Evolutionary conservation across 306 rosid genomes (phyloP).

Genomic region (Heteromeles arbutifolia): DNA sequence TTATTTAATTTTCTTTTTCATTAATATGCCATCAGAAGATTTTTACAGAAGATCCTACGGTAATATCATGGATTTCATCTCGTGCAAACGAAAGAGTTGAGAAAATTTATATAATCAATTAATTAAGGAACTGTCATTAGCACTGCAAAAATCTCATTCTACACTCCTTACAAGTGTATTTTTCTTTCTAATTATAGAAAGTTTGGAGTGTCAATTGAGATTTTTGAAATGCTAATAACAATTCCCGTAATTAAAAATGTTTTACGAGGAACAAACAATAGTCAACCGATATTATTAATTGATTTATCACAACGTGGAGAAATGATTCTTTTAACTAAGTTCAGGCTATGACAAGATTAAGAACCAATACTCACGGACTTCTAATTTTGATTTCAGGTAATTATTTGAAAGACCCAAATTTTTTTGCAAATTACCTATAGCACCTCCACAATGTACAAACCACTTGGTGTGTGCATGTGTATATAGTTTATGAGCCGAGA

Average conservation of each 20-base stretch:
- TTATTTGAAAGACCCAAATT: conserved; percentile 1
- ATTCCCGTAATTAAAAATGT: no score
- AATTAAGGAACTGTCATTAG: no score
- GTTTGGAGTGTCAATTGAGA: no score
- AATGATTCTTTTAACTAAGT: no score
- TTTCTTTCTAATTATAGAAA: no score
- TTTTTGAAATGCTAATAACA: no score
- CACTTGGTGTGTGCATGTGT: not conserved
- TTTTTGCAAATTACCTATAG: not conserved
- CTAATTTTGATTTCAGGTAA: not conserved
- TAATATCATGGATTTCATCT: not conserved
- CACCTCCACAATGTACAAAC: not conserved
- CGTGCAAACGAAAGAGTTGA: not conserved
- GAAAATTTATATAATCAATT: not conserved
- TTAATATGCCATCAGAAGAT: not conserved
- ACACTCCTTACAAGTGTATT: no score
- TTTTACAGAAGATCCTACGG: not conserved
- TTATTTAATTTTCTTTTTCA: not conserved
- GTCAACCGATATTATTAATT: not conserved
- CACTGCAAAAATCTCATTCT: no score
- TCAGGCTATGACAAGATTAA: no score
- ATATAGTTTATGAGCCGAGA: not conserved
- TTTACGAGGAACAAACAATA: not conserved
- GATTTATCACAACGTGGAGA: no score
- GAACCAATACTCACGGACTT: no score